Percentiles rank a stretch among this genome's conserved stretches.
Evolutionary conservation across 148 eudicot species (phyloP).

Genomic region (Rhododendron molle): DNA sequence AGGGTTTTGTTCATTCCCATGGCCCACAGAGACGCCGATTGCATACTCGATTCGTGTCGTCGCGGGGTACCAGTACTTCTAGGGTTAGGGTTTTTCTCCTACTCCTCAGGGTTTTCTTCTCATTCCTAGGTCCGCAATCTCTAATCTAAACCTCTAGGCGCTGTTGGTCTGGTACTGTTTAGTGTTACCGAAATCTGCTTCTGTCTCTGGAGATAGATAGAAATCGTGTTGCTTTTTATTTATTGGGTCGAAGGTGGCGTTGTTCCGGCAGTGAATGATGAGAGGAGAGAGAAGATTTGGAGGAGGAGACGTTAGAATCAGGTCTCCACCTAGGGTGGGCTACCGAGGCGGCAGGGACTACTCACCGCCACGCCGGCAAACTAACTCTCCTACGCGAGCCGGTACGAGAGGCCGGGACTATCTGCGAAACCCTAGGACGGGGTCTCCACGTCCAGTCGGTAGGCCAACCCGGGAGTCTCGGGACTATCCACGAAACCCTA

Average conservation of each 20-base stretch:
- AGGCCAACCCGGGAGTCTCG: background rate
- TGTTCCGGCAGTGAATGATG: conserved; percentile 4
- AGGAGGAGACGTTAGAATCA: background rate
- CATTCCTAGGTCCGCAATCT: background rate
- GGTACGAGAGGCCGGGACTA: background rate
- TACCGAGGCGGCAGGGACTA: background rate
- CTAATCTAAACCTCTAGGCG: background rate
- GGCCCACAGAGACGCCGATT: background rate
- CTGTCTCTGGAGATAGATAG: background rate
- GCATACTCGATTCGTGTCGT: background rate
- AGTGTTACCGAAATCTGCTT: background rate
- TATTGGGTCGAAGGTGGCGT: background rate
- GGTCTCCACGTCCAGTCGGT: background rate
- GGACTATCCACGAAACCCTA: background rate
- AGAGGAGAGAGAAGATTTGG: conserved; percentile 5
- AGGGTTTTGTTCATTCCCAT: background rate
- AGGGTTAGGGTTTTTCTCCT: background rate
- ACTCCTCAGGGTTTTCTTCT: background rate
- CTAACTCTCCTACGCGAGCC: background rate
- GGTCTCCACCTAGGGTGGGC: background rate
- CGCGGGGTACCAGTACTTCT: background rate
- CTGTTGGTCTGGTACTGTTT: background rate
- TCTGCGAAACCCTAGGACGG: background rate
- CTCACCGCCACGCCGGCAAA: background rate
- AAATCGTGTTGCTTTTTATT: background rate